phyloP scores from a whole-genome alignment of 768 basidiomycete genomes.

The Nevesoporus exiguus region DNA sequence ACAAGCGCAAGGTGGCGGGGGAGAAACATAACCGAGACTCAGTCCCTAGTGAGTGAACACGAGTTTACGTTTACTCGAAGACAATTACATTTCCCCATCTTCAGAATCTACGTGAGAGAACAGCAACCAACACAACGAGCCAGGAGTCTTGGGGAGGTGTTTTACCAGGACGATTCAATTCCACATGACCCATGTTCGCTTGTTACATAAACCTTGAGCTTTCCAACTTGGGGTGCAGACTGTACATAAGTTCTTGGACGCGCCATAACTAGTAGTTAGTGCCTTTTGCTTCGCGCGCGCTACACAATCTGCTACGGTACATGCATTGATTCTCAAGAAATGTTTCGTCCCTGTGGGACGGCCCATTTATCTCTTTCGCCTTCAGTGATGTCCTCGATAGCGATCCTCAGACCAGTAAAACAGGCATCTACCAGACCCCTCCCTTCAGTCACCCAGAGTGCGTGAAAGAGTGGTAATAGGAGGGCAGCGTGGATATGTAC shows the following conservation, averaged over 20 bases:
- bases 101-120: no score
- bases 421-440: conserved; percentile 81
- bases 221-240: no score
- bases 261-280: no score
- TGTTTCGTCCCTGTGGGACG: conserved; percentile 25
- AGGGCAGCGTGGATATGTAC: conserved; percentile 81
- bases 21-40: not conserved
- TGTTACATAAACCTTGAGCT: no score
- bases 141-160: not conserved
- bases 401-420: conserved; percentile 78
- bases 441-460: conserved; percentile 87
- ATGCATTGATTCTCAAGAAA: no score
- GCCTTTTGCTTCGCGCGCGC: no score
- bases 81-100: not conserved
- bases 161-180: no score
- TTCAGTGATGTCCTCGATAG: conserved; percentile 53
- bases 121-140: not conserved
- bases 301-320: no score
- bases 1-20: not conserved
- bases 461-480: conserved; percentile 87
- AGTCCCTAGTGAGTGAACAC: not conserved
- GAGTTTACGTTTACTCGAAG: no score
- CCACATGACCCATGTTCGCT: no score
- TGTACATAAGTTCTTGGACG: no score
- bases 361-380: conserved; percentile 34